phyloP scores from a whole-genome alignment of 768 basidiomycete species.

The Inosperma sp. region DNA sequence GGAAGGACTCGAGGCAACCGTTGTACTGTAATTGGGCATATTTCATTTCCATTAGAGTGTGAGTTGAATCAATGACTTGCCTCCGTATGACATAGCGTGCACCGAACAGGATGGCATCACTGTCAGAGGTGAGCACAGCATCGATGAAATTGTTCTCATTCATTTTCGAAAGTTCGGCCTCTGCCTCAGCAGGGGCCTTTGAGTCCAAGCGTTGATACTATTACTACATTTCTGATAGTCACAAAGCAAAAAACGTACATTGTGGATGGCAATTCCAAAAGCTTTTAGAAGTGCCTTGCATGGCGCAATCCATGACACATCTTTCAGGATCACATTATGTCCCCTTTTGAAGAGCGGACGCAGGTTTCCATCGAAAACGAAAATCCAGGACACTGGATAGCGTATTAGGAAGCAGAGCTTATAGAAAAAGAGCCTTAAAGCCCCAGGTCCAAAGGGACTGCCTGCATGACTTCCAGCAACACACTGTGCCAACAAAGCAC shows the following conservation, averaged over 20 bases:
- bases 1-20: background rate
- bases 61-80: background rate
- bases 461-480: background rate
- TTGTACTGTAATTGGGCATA: background rate
- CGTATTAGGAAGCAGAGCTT: constrained; percentile 1
- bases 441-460: constrained; percentile 1
- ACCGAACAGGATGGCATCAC: constrained; percentile 19
- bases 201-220: background rate
- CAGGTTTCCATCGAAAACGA: constrained; percentile 13
- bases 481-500: constrained; percentile 10
- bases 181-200: constrained; percentile 21
- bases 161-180: constrained; percentile 14
- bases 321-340: background rate
- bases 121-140: constrained; percentile 16
- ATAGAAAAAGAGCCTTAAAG: constrained; percentile 6
- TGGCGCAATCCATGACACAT: background rate
- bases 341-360: constrained; percentile 10
- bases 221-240: too few relatives aligned
- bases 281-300: constrained; percentile 3
- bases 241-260: constrained; percentile 1
- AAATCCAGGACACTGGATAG: constrained; percentile 7
- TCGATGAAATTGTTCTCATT: constrained; percentile 9
- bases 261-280: constrained; percentile 10
- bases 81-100: constrained; percentile 8
- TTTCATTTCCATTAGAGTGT: background rate